Conservation (phyloP, 495 filamentous ascomycete genomes). For the Thermochaetoides thermophila region DNA sequence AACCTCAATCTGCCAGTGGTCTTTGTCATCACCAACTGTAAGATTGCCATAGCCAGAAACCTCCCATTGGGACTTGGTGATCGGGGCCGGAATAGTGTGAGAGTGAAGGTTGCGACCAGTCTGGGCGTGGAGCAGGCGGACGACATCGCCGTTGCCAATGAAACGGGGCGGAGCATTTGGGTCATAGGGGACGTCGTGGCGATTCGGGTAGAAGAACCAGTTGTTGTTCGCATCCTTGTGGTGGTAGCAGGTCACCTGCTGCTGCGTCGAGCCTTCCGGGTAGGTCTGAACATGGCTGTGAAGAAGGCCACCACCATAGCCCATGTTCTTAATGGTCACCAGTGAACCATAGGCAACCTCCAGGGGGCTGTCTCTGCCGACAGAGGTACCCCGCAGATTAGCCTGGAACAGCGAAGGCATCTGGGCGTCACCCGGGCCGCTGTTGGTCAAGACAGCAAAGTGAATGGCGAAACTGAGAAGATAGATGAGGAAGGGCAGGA, state of each 20-base stretch:
- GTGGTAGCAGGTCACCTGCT: slow-evolving; percentile 97
- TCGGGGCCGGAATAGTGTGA: slow-evolving; percentile 71
- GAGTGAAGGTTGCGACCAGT: slow-evolving; percentile 95
- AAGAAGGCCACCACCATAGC: slow-evolving; percentile 92
- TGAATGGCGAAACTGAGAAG: slow-evolving; percentile 90
- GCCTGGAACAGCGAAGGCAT: slow-evolving; percentile 99
- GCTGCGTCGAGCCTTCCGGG: slow-evolving; percentile 85
- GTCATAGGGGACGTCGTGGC: slow-evolving; percentile 56
- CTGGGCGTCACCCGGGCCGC: slow-evolving; percentile 90
- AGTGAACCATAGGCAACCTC: slow-evolving; percentile 81
- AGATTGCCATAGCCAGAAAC: slow-evolving; percentile 93
- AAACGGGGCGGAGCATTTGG: slow-evolving; percentile 51
- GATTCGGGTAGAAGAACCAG: slow-evolving; percentile 97
- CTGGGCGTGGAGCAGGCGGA: slow-evolving; percentile 87
- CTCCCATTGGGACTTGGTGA: slow-evolving; percentile 80
- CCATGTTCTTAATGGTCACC: slow-evolving; percentile 96
- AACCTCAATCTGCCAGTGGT: slow-evolving; percentile 92
- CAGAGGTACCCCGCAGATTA: slow-evolving; percentile 82
- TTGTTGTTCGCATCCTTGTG: slow-evolving; percentile 99
- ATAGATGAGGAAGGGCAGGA: slow-evolving; percentile 77
- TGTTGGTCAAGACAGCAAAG: slow-evolving; percentile 85
- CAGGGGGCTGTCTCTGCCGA: slow-evolving; percentile 83
- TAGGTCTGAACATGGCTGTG: slow-evolving; percentile 89
- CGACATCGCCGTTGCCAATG: slow-evolving; percentile 59
- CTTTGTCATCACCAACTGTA: slow-evolving; percentile 95